Evolutionary conservation across 306 rosid genomes (phyloP).

Genomic region (Trifolium dubium): DNA sequence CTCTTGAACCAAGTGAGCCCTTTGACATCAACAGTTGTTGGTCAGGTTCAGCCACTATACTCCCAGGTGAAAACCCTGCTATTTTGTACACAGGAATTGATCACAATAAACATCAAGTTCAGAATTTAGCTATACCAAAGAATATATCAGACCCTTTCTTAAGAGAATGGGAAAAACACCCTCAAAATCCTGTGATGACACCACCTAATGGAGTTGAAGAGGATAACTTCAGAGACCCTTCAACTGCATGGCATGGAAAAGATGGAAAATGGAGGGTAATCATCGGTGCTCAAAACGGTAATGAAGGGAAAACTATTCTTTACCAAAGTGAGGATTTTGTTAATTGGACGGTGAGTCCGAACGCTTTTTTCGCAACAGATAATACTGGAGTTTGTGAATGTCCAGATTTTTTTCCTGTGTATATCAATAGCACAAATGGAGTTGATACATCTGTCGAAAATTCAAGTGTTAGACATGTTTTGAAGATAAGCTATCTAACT

Average conservation of each 20-base stretch:
- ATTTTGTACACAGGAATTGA: constrained; percentile 62
- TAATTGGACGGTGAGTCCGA: constrained; percentile 46
- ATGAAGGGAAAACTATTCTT: constrained; percentile 52
- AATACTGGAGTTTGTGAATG: constrained; percentile 61
- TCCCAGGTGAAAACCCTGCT: constrained; percentile 47
- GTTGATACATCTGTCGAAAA: constrained; percentile 48
- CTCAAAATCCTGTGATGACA: constrained; percentile 58
- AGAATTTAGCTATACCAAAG: constrained; percentile 59
- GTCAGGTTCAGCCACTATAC: constrained; percentile 66
- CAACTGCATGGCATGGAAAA: constrained; percentile 65
- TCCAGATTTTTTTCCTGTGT: constrained; percentile 64
- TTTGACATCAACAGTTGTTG: constrained; percentile 64
- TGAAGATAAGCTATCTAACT: constrained; percentile 52
- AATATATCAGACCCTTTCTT: constrained; percentile 56
- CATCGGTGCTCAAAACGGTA: constrained; percentile 53
- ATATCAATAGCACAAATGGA: constrained; percentile 47
- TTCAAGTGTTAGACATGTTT: constrained; percentile 49
- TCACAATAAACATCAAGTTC: constrained; percentile 49
- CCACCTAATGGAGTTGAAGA: constrained; percentile 49
- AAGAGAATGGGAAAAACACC: constrained; percentile 58
- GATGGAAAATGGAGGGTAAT: constrained; percentile 60
- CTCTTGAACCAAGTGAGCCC: constrained; percentile 53
- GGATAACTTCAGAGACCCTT: constrained; percentile 64
- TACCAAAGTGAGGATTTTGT: constrained; percentile 56
- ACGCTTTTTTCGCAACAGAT: constrained; percentile 45